Evolutionary conservation across 1,284 basidiomycete species (phyloP), one percentile per base, ranked within the genome.

Genomic region (Athelia sp.): DNA sequence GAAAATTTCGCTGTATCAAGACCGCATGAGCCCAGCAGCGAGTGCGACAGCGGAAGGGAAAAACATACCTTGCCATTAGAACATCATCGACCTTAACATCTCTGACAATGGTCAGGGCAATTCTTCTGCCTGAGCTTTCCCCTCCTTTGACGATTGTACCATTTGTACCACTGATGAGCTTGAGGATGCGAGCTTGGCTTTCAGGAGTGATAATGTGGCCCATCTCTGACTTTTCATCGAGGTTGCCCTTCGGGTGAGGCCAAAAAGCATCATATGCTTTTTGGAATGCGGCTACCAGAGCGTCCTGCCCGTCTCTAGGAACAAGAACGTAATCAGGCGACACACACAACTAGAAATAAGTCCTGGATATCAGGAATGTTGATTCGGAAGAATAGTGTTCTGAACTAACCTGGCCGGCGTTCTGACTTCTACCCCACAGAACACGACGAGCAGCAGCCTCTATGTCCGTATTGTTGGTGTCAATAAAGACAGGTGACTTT

Each of bases 281-380:
- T 54, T 70, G 67, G 53, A 82, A 57, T 18, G 72, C 76, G 13
- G 62, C 61, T 23, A 79, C 61, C 48, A 87, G 73, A 43, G 67
- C 68, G 32, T 73, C 74, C 48, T 79, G 73, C 23, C 68, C 61
- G 17, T 70, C 63, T 24, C 72, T 64, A 3, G 71, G 69, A 36
- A 79, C 72, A 24, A 84, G 70, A 14, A 83, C 69, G 59, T 84
- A 84, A 63, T 87, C 83, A 3, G 84, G 82, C 2, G 79, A 70
- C 40, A 83, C 75, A 66, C 77, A 80, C n/a, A 78, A 70, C 70
- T 72, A 43, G 23, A 67, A 26, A 6, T n/a, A n/a, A n/a, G n/a
- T 11, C 32, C 11, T 11, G 32, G 17, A 34, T 11, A 17, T 34
- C 17, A 34, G 32, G 17, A 17, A 34, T n/a, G n/a, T n/a, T n/a